These are phyloP conservation scores for Glarea lozoyensis DNA, from an alignment of 495 filamentous ascomycete species.

Conservation along the genomic window DNA sequence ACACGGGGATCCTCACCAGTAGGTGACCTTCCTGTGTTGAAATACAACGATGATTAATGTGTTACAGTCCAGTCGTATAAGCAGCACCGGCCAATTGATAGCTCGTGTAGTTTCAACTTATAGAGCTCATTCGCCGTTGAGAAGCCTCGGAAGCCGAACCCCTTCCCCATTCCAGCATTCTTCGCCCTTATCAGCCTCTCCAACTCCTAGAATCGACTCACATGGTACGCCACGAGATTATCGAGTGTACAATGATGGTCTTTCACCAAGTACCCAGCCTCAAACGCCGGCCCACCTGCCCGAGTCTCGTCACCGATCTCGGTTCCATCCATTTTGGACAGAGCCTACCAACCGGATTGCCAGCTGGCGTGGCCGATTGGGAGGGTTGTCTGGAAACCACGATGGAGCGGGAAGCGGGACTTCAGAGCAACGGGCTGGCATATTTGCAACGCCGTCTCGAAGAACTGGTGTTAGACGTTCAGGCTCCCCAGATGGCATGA, in stretches of 20 bases:
- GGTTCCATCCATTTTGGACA: constrained; percentile 35
- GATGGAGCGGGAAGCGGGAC: background rate
- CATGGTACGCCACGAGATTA: constrained; percentile 14
- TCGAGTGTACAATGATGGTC: constrained; percentile 42
- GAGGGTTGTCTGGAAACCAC: background rate
- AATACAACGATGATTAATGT: background rate
- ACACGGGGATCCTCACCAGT: too few relatives aligned
- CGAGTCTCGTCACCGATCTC: constrained; percentile 39
- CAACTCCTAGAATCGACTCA: constrained; percentile 7
- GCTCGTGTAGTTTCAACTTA: constrained; percentile 19
- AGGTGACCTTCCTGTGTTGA: background rate
- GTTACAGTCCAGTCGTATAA: constrained; percentile 1
- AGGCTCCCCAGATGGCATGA: constrained; percentile 27
- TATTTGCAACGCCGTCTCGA: constrained; percentile 1
- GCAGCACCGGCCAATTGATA: constrained; percentile 8
- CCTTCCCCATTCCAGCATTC: constrained; percentile 15
- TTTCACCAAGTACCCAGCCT: constrained; percentile 41
- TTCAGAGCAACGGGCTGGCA: background rate
- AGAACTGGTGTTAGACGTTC: constrained; percentile 2
- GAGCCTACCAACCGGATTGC: constrained; percentile 24
- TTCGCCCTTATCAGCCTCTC: constrained; percentile 16
- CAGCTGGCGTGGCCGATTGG: background rate
- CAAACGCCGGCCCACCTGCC: constrained; percentile 47
- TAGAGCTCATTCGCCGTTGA: constrained; percentile 21
- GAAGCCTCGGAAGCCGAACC: constrained; percentile 13